Percentiles rank a stretch among this genome's conserved stretches.
phyloP scores from a whole-genome alignment of 1,139 yeast species.

The Hemisphaericaspora lyxosophila region DNA sequence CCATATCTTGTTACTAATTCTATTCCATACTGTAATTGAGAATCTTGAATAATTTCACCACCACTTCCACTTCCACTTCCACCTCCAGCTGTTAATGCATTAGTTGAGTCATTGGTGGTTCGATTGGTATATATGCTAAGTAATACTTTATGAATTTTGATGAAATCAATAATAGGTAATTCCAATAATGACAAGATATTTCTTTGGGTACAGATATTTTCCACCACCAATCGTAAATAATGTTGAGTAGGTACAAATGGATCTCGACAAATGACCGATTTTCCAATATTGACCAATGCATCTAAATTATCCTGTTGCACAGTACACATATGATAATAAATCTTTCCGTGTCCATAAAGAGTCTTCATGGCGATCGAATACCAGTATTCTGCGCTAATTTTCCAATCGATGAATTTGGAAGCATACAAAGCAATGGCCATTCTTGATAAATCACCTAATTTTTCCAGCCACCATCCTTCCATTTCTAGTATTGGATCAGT shows the following conservation, averaged over 20 bases:
- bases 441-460: slow-evolving; percentile 73
- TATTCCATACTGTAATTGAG: slow-evolving; percentile 53
- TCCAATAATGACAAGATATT: slow-evolving; percentile 58
- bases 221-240: slow-evolving; percentile 72
- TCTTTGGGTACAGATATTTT: slow-evolving; percentile 72
- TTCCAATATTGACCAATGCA: slow-evolving; percentile 75
- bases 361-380: slow-evolving; percentile 68
- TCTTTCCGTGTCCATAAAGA: slow-evolving; percentile 75
- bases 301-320: slow-evolving; percentile 79
- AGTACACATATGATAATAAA: slow-evolving; percentile 79
- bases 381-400: slow-evolving; percentile 76
- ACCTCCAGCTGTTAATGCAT: slow-evolving; percentile 7
- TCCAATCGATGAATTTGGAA: slow-evolving; percentile 79
- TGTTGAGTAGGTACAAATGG: slow-evolving; percentile 82
- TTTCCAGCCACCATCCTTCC: slow-evolving; percentile 79
- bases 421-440: slow-evolving; percentile 83
- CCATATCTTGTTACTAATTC: slow-evolving; percentile 68
- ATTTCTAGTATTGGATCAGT: slow-evolving; percentile 53
- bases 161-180: slow-evolving; percentile 63
- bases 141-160: slow-evolving; percentile 62
- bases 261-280: slow-evolving; percentile 73
- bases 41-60: slow-evolving; percentile 36
- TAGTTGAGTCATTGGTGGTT: slow-evolving; percentile 22
- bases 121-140: slow-evolving; percentile 49
- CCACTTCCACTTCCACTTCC: slow-evolving; percentile 7